Conservation (phyloP, 176 grass and related monocot species). For the Lolium multiflorum region DNA sequence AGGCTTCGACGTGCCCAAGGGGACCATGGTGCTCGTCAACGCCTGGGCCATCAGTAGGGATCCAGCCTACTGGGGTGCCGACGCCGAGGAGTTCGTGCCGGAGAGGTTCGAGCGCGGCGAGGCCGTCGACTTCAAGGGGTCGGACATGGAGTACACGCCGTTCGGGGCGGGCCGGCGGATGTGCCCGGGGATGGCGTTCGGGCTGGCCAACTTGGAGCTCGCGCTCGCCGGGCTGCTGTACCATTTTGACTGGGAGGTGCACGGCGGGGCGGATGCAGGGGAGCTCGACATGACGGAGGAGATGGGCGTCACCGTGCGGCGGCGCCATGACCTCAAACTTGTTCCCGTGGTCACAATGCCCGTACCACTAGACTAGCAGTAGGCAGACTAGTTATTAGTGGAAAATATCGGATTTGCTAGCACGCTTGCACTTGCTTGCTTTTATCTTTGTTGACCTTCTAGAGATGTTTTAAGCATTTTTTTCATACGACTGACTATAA, state of each 20-base stretch:
- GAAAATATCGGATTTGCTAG: background rate
- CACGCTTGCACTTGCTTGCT: background rate
- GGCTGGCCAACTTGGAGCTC: conserved; percentile 26
- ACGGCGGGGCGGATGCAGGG: background rate
- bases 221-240: conserved; percentile 15
- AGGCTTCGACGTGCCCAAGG: conserved; percentile 41
- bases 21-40: conserved; percentile 44
- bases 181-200: conserved; percentile 48
- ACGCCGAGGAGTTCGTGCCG: conserved; percentile 7
- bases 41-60: conserved; percentile 46
- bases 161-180: conserved; percentile 48
- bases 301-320: conserved; percentile 8
- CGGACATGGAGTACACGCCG: conserved; percentile 35
- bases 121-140: conserved; percentile 43
- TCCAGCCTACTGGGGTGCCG: background rate
- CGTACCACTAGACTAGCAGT: background rate
- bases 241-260: conserved; percentile 42
- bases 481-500: background rate
- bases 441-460: background rate
- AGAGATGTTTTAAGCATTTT: background rate
- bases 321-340: conserved; percentile 12
- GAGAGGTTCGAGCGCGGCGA: conserved; percentile 21
- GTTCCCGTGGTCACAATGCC: conserved; percentile 4
- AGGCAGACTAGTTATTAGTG: background rate
- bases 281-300: conserved; percentile 37